A percentile compares a stretch with the other conserved stretches of the same genome.
Evolutionary conservation across 768 basidiomycete species (phyloP).

Genomic region (Macrolepiota fuliginosa): DNA sequence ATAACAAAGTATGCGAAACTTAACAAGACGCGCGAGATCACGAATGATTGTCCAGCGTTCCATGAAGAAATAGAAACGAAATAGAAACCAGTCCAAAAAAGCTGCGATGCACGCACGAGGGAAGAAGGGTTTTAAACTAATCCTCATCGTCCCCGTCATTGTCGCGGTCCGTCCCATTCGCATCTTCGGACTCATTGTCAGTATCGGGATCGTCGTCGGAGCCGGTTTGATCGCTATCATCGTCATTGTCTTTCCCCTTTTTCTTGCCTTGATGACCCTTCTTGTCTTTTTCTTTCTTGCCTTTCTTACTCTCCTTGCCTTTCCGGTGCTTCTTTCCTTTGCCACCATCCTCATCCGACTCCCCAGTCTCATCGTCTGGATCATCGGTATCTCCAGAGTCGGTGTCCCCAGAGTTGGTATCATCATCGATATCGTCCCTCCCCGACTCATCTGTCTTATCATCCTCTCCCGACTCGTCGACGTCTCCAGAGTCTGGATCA

Average conservation of each 20-base stretch:
- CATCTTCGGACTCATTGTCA: background rate
- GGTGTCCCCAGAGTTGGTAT: background rate
- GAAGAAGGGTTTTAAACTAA: too few relatives aligned
- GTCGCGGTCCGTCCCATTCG: background rate
- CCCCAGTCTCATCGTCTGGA: background rate
- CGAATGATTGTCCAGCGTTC: too few relatives aligned
- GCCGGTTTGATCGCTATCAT: background rate
- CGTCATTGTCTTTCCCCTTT: too few relatives aligned
- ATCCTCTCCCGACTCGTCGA: slow-evolving; percentile 3
- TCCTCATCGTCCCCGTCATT: background rate
- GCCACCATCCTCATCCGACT: background rate
- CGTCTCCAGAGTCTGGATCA: slow-evolving; percentile 5
- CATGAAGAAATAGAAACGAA: too few relatives aligned
- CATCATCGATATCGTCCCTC: background rate
- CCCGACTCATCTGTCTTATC: slow-evolving; percentile 1
- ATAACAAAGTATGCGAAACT: too few relatives aligned
- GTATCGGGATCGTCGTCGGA: slow-evolving; percentile 1
- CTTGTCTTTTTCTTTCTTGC: background rate
- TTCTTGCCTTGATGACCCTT: background rate
- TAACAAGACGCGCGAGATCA: too few relatives aligned
- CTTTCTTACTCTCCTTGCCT: background rate
- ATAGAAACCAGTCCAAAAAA: too few relatives aligned
- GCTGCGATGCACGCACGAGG: too few relatives aligned
- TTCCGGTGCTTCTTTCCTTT: background rate
- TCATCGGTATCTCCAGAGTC: background rate